Evolutionary conservation across 2,329 filamentous ascomycete genomes (phyloP).

Genomic region (Juglanconis sp.): DNA sequence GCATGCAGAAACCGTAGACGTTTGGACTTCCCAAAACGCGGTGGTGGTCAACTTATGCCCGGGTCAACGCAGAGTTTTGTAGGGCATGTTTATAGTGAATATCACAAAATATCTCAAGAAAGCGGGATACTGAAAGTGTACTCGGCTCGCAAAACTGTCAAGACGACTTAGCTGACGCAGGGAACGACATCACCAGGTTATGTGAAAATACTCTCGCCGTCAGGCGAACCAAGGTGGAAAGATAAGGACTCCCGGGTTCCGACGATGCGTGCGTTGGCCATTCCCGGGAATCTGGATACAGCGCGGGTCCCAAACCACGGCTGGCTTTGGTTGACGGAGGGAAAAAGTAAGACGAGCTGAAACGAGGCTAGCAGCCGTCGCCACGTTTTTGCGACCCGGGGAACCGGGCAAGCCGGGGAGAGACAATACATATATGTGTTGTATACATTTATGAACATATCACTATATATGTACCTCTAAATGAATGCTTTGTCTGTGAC

Average conservation of each 20-base stretch:
- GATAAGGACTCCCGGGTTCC: no score
- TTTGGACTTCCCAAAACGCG: background rate
- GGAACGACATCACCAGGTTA: no score
- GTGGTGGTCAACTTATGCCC: background rate
- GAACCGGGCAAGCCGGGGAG: background rate
- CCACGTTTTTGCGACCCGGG: background rate
- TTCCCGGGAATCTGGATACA: background rate
- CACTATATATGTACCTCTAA: background rate
- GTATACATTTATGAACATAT: background rate
- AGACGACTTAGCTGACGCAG: background rate
- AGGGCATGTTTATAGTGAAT: background rate
- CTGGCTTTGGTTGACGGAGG: background rate
- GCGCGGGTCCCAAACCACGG: no score
- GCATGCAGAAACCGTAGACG: background rate
- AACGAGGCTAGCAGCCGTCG: background rate
- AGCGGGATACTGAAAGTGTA: no score
- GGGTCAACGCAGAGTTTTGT: background rate
- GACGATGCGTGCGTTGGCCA: background rate
- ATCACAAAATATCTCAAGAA: background rate
- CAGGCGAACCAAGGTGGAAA: no score
- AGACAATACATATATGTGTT: background rate
- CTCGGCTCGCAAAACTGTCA: no score
- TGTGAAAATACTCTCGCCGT: no score
- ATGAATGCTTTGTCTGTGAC: background rate
- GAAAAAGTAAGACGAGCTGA: conserved; percentile 1